Evolutionary conservation across 371 early-diverging fungal species (phyloP).

Genomic region (Syncephalastrum contaminatum): DNA sequence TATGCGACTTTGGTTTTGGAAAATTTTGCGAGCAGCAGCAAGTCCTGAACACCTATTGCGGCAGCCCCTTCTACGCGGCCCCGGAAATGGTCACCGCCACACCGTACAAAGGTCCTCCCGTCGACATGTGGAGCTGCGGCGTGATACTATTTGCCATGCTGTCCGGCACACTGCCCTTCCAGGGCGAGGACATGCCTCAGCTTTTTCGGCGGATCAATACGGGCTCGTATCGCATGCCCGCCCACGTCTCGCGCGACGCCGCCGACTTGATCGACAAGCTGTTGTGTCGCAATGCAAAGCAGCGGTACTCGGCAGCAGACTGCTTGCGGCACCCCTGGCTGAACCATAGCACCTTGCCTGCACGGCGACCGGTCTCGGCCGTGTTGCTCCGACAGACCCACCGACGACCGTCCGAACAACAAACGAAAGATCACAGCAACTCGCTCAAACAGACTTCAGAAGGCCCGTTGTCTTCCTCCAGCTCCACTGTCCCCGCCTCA

Average conservation of each 20-base stretch:
- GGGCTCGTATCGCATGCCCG: slow-evolving; percentile 55
- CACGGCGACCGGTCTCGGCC: background rate
- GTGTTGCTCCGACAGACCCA: background rate
- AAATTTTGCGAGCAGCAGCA: slow-evolving; percentile 83
- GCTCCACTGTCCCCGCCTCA: background rate
- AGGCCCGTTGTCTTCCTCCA: background rate
- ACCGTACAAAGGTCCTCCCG: slow-evolving; percentile 72
- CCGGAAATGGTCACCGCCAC: slow-evolving; percentile 81
- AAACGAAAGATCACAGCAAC: background rate
- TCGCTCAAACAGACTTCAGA: background rate
- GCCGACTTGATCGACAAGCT: slow-evolving; percentile 55
- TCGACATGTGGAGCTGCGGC: slow-evolving; percentile 82
- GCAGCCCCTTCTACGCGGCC: slow-evolving; percentile 90
- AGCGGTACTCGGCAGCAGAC: slow-evolving; percentile 74
- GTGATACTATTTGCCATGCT: slow-evolving; percentile 75
- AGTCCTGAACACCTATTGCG: slow-evolving; percentile 91
- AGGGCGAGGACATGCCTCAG: slow-evolving; percentile 74
- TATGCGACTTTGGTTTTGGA: slow-evolving; percentile 97
- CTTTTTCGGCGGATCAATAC: slow-evolving; percentile 67
- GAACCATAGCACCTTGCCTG: slow-evolving; percentile 1
- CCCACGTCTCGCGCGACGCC: slow-evolving; percentile 37
- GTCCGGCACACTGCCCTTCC: slow-evolving; percentile 78
- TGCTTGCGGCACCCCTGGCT: slow-evolving; percentile 82
- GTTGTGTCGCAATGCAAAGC: slow-evolving; percentile 53
- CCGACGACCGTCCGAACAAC: background rate